Base-by-base conservation (phyloP, 2,329 filamentous ascomycete species). In the Botrytis tulipae region DNA sequence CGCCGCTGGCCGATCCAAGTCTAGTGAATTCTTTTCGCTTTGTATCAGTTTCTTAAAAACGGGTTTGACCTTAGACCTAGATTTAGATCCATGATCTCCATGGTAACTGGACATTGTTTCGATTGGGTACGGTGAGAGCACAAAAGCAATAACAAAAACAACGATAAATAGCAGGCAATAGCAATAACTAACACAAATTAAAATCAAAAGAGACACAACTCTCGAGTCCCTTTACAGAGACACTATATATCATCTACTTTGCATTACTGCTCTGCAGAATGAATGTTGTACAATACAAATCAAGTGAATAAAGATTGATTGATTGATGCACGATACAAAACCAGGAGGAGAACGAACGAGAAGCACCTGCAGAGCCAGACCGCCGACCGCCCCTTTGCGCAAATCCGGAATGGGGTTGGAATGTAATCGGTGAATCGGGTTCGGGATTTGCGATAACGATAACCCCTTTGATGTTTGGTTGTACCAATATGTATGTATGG, bases 1-100 rank as follows among this genome's bases (percentile, higher is more conserved):
- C 60, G 88, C 86, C 85, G 87, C 89, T 32, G 85, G 84, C 62
- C 89, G 86, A 79, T 90, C 87, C 75, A 91, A 81, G 77, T 91
- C 89, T 74, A 91, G 81, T 63, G 89, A 91, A 78, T 85, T 89
- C 83, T 89, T 90, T 76, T 89, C 88, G 76, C 87, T 89, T 63
- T 78, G 77, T 29, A 79, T 77, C 71, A 80, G 76, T 80, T 90
- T 90, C 81, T 89, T 90, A 71, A 91, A 82, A 62, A 91, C 90
- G 16, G 89, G 89, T 81, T 90, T 90, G 54, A 80, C 78, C 60
- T 78, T 81, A 7, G 76, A 76, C 72, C 79, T 72, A 71, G 79
- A 73, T 71, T 78, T 80, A 32, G 76, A 72, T n/a, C 73, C 70
- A 62, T 63, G 68, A 22, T 76, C 73, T 42, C 75, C 76, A 73